Percentiles rank a stretch among this genome's conserved stretches.
Conservation (phyloP, 257 asterid genomes). For the Solanum habrochaites region DNA sequence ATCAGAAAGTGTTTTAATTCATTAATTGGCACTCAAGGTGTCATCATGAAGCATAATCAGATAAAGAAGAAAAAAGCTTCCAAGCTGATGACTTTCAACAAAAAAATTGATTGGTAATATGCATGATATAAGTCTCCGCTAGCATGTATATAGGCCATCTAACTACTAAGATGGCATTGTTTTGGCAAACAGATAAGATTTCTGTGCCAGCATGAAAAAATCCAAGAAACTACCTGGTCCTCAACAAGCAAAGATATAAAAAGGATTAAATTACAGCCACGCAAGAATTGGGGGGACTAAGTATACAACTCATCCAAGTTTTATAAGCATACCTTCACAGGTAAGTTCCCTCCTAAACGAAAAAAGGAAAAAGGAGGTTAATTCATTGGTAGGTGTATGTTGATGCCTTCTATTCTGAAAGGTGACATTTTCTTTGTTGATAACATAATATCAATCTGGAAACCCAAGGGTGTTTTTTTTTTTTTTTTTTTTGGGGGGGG, state of each 20-base stretch:
- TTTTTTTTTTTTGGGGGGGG: no score
- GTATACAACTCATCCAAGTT: not conserved
- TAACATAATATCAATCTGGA: not conserved
- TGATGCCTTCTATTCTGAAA: not conserved
- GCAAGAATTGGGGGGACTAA: not conserved
- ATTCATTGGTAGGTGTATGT: not conserved
- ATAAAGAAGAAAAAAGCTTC: not conserved
- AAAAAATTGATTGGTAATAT: not conserved
- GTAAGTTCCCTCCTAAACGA: not conserved
- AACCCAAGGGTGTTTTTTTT: not conserved
- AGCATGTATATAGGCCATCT: not conserved
- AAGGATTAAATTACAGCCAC: not conserved
- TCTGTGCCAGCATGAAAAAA: not conserved
- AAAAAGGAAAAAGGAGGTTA: not conserved
- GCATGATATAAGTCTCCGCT: not conserved
- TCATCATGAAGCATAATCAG: not conserved
- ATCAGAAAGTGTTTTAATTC: constrained; percentile 11
- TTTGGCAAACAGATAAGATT: not conserved
- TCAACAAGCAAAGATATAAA: not conserved
- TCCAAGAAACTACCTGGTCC: not conserved
- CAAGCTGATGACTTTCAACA: not conserved
- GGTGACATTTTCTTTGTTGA: not conserved
- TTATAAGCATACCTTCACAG: not conserved
- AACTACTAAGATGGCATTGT: not conserved
- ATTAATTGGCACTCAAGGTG: not conserved